Conservation (phyloP, 331 rosid species). For the Malus hybrid region DNA sequence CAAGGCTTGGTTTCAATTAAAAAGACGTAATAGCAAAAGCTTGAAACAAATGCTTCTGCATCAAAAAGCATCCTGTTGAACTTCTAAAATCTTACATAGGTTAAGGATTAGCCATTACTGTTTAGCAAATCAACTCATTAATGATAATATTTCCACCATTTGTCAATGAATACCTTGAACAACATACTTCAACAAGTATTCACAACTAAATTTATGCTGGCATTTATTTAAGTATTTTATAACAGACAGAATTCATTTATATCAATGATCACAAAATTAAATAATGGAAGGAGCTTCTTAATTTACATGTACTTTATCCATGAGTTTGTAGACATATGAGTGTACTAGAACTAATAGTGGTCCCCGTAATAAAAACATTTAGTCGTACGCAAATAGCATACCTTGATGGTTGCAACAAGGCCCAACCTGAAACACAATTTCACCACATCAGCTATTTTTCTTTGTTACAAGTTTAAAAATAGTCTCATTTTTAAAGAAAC, state of each 20-base stretch:
- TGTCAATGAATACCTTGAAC: neutral
- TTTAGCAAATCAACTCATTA: neutral
- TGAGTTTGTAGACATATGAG: neutral
- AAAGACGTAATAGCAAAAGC: neutral
- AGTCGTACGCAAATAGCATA: constrained; percentile 13
- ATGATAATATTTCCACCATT: neutral
- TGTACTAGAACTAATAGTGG: neutral
- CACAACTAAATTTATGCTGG: neutral
- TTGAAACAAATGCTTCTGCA: neutral
- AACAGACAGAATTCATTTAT: neutral
- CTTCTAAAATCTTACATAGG: neutral
- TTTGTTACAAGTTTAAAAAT: neutral
- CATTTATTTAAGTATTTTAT: neutral
- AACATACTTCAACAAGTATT: neutral
- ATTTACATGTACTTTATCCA: neutral
- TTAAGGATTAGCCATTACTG: neutral
- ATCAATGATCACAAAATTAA: neutral
- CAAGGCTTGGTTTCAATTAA: no score
- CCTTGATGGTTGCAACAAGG: constrained; percentile 95
- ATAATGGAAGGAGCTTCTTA: neutral
- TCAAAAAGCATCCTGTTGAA: neutral
- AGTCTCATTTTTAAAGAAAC: neutral
- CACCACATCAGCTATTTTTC: constrained; percentile 21
- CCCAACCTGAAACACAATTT: constrained; percentile 71
- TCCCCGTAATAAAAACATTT: neutral